Base-by-base conservation (phyloP, 73 alveolate genomes). In the Paramecium tetraurelia region DNA sequence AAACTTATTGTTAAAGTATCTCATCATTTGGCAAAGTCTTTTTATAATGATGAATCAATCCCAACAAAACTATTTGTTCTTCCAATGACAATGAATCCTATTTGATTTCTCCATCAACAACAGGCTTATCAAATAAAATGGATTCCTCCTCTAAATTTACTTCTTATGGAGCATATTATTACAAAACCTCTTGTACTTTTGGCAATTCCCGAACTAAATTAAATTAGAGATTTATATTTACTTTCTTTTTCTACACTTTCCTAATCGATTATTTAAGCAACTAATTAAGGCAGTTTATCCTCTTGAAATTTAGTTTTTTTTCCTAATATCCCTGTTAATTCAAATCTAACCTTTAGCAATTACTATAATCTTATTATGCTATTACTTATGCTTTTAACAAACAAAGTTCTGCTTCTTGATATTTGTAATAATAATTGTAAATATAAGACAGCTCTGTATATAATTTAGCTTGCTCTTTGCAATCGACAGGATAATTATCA, bases 301-400 rank as follows among this genome's bases (percentile, higher is more conserved):
- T 94, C 96, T 92, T 98, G 95, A 94, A 93, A 98, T 93, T 98
- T 98, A 8, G 99, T 98, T 86, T 98, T 95, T 77, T 93, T 96
- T 5, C 99, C 99, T 33, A 96, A 93, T 96, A 93, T 98, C 5
- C 99, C 99, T 20, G 99, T 97, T 29, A 98, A 93, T 9, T 94
- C 95, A n/a, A 97, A 86, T 80, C 97, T 95, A 40, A 98, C 86
- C 43, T 95, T 96, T 33, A 98, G 53, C 31, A 96, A 75, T 43
- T 92, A 38, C 69, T 53, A 53, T 53, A n/a, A 53, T 53, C 21
- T 4, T n/a, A 38, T n/a, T 53, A 53, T n/a, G 18, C 21, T 18
- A 53, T n/a, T 53, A 53, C 69, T 93, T 94, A 95, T 6, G 99
- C 98, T 57, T 88, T 90, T 70, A 94, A 95, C 68, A 98, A 90